Percentiles rank a stretch among this genome's conserved stretches.
Evolutionary conservation across 495 filamentous ascomycete species (phyloP).

Genomic region (Eremomyces bilateralis): DNA sequence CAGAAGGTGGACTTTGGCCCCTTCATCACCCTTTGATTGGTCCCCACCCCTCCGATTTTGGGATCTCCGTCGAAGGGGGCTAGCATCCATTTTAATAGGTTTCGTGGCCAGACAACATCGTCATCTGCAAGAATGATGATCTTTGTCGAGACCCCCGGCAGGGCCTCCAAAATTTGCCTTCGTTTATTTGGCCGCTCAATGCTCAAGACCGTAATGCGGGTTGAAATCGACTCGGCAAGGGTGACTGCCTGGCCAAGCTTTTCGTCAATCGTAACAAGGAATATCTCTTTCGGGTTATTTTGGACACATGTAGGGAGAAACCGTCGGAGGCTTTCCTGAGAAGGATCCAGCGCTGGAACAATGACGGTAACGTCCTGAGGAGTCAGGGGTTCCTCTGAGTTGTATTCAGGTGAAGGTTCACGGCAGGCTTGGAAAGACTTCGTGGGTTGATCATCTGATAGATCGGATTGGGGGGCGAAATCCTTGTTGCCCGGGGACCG

Average conservation of each 20-base stretch:
- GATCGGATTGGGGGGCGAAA: too few relatives aligned
- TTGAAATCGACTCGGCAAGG: constrained; percentile 29
- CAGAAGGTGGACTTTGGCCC: constrained; percentile 36
- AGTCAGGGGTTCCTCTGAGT: too few relatives aligned
- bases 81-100: constrained; percentile 59
- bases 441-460: too few relatives aligned
- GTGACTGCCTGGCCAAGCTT: constrained; percentile 31
- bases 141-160: constrained; percentile 49
- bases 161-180: constrained; percentile 59
- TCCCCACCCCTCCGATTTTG: constrained; percentile 57
- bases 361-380: constrained; percentile 53
- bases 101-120: constrained; percentile 65
- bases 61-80: constrained; percentile 57
- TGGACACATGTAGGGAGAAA: constrained; percentile 37
- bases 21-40: constrained; percentile 58
- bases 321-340: constrained; percentile 33
- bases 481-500: too few relatives aligned
- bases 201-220: constrained; percentile 20
- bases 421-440: too few relatives aligned
- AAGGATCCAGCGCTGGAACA: constrained; percentile 44
- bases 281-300: constrained; percentile 32
- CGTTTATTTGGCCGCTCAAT: constrained; percentile 47
- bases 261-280: constrained; percentile 43
- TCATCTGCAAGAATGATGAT: constrained; percentile 74
- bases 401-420: too few relatives aligned